Evolutionary conservation across 2,329 filamentous ascomycete species (phyloP).

Genomic region (Reticulascus tulasneorum): DNA sequence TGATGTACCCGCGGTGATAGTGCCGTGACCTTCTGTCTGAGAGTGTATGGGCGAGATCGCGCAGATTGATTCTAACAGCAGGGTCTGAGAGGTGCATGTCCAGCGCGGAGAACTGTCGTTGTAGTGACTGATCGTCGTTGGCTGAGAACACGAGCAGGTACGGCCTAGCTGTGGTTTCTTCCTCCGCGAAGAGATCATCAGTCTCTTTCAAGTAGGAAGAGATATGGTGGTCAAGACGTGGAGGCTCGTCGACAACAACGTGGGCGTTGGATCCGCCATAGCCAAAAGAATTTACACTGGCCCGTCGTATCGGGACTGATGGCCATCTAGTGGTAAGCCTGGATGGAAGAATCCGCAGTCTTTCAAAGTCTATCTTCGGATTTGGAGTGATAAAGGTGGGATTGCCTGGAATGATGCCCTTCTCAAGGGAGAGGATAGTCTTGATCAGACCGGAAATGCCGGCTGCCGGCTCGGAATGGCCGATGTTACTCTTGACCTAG

Average conservation of each 20-base stretch:
- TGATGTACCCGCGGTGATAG: slow-evolving; percentile 19
- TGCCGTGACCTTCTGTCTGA: slow-evolving; percentile 16
- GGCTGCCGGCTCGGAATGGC: slow-evolving; percentile 24
- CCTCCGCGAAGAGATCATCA: not conserved
- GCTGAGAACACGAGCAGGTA: slow-evolving; percentile 14
- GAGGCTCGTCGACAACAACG: slow-evolving; percentile 19
- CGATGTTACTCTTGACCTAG: slow-evolving; percentile 26
- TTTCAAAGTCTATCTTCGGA: slow-evolving; percentile 40
- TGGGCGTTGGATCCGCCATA: slow-evolving; percentile 23
- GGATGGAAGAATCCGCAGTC: slow-evolving; percentile 10
- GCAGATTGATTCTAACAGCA: slow-evolving; percentile 14
- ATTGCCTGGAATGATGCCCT: slow-evolving; percentile 20
- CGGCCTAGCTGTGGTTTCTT: slow-evolving; percentile 1
- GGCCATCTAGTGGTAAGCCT: not conserved
- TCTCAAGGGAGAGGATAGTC: slow-evolving; percentile 21
- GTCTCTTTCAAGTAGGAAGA: too few species aligned
- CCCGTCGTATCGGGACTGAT: not conserved
- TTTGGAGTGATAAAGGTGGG: slow-evolving; percentile 25
- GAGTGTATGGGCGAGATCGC: slow-evolving; percentile 24
- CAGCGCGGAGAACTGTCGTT: not conserved
- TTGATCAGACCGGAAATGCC: slow-evolving; percentile 26
- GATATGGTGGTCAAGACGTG: too few species aligned
- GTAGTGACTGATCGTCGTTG: not conserved
- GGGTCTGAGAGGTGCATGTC: slow-evolving; percentile 16
- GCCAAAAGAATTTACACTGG: slow-evolving; percentile 21